A percentile compares a stretch with the other conserved stretches of the same genome.
Evolutionary conservation across 768 basidiomycete genomes (phyloP).

Genomic region (Lactarius indigo): DNA sequence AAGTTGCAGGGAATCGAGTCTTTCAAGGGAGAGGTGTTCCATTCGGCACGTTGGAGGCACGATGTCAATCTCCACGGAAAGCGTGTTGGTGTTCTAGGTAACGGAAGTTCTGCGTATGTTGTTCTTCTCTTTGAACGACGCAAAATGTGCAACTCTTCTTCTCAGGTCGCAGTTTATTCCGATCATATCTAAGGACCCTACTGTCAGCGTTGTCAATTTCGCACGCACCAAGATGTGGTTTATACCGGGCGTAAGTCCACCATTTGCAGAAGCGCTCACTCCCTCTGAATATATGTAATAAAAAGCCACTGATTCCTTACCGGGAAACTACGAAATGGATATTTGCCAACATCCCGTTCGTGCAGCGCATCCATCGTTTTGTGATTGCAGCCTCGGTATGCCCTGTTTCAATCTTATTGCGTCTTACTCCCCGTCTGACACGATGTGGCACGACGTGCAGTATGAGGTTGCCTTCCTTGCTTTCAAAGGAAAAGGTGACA

Average conservation of each 20-base stretch:
- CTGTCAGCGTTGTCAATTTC: conserved; percentile 52
- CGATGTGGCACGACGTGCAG: not conserved
- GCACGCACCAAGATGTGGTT: conserved; percentile 55
- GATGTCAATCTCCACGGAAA: conserved; percentile 50
- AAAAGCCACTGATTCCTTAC: conserved; percentile 36
- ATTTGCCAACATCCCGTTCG: conserved; percentile 50
- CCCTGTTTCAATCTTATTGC: not conserved
- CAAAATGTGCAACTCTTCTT: not conserved
- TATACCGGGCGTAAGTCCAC: conserved; percentile 40
- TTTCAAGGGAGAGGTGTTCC: conserved; percentile 52
- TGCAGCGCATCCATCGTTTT: conserved; percentile 44
- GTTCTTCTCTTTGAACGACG: not conserved
- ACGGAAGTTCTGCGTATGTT: conserved; percentile 52
- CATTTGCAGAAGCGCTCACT: not conserved
- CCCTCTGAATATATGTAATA: not conserved
- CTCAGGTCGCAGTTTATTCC: conserved; percentile 46
- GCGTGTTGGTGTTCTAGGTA: conserved; percentile 57
- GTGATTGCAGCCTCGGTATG: conserved; percentile 45
- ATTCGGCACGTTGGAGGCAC: conserved; percentile 54
- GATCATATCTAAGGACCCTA: conserved; percentile 45
- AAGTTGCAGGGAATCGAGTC: conserved; percentile 29
- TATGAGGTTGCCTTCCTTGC: not conserved
- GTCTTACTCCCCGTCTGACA: not conserved
- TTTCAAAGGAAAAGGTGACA: conserved; percentile 13
- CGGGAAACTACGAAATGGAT: conserved; percentile 44